A percentile compares a stretch with the other conserved stretches of the same genome.
Evolutionary conservation across 1,284 basidiomycete genomes (phyloP).

Genomic region (Moniliophthora roreri): DNA sequence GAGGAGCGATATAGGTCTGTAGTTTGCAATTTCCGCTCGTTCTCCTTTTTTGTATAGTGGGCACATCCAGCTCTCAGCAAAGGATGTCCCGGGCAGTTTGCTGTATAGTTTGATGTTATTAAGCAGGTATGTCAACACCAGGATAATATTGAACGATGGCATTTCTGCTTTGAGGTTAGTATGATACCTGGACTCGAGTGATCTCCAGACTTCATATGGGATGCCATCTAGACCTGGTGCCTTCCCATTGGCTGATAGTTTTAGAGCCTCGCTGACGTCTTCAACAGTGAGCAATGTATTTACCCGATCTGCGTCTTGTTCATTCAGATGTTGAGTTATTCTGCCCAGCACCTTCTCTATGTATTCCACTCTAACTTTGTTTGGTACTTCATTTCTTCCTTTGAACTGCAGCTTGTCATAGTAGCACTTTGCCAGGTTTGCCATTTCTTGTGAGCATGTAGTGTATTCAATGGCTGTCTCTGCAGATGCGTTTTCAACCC

Average conservation of each 20-base stretch:
- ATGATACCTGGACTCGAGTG: not conserved
- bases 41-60: conserved; percentile 16
- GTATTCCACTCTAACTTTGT: not conserved
- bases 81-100: not conserved
- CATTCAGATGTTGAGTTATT: not conserved
- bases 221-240: conserved; percentile 18
- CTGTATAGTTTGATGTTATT: conserved; percentile 13
- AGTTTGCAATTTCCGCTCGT: conserved; percentile 12
- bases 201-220: conserved; percentile 20
- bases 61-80: conserved; percentile 15
- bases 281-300: not conserved
- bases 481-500: not conserved
- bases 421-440: conserved; percentile 16
- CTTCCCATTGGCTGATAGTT: conserved; percentile 4
- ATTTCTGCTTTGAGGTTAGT: not conserved
- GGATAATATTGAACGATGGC: not conserved
- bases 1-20: conserved; percentile 14
- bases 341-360: not conserved
- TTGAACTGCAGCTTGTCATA: conserved; percentile 17
- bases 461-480: conserved; percentile 2
- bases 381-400: not conserved
- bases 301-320: not conserved
- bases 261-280: not conserved
- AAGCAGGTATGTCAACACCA: not conserved
- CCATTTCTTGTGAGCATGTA: conserved; percentile 15